Evolutionary conservation across 176 grass and related monocot species (phyloP).

Genomic region (Carex scoparia): DNA sequence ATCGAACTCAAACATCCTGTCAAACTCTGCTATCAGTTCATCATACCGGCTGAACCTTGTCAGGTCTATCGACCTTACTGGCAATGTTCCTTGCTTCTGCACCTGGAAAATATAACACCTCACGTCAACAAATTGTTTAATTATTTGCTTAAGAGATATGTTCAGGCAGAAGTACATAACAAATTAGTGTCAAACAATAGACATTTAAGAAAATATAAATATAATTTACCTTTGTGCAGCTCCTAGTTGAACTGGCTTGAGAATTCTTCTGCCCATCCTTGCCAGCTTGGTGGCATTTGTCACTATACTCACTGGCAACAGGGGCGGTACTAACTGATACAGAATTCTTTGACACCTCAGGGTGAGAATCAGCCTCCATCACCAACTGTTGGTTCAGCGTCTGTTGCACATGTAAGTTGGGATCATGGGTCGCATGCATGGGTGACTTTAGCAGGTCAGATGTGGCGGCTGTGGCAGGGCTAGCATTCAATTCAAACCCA

Average conservation of each 20-base stretch:
- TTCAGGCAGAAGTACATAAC: not conserved
- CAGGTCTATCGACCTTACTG: constrained; percentile 85
- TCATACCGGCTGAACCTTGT: constrained; percentile 73
- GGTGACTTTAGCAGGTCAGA: constrained; percentile 43
- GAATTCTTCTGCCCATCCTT: constrained; percentile 66
- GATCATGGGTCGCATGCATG: constrained; percentile 44
- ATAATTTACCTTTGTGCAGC: constrained; percentile 75
- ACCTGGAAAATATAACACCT: constrained; percentile 46
- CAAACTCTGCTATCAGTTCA: constrained; percentile 63
- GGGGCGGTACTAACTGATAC: constrained; percentile 59
- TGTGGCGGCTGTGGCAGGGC: constrained; percentile 24
- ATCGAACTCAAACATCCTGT: constrained; percentile 85
- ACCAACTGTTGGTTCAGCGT: constrained; percentile 30
- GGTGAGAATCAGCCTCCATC: constrained; percentile 45
- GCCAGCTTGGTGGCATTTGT: constrained; percentile 30
- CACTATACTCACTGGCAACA: constrained; percentile 50
- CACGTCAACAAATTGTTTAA: not conserved
- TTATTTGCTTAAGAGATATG: not conserved
- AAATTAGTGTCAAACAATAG: not conserved
- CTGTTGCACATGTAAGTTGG: constrained; percentile 33
- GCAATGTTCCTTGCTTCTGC: constrained; percentile 87
- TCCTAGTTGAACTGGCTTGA: constrained; percentile 53
- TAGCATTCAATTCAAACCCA: constrained; percentile 70
- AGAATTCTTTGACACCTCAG: constrained; percentile 45
- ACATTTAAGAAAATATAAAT: not conserved